Base-by-base conservation (phyloP, 139 green algal genomes). In the Picochlorum sp. region DNA sequence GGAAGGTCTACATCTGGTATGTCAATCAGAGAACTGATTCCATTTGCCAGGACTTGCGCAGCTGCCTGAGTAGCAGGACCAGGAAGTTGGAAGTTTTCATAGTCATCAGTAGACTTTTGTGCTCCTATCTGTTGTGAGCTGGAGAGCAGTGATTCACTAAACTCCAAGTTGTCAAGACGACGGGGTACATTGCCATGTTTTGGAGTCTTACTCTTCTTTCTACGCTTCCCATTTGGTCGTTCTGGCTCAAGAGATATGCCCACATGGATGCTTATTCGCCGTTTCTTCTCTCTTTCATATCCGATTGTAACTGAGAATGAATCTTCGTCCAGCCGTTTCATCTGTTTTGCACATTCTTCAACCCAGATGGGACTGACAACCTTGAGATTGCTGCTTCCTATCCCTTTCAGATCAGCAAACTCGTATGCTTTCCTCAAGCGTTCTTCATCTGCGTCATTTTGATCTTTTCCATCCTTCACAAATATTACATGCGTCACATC, bases 351-450 rank as follows among this genome's bases (percentile, higher is more conserved):
- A n/a, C 50, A 69, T 31, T 75, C 51, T 53, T 75, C 67, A 25
- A 75, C 55, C 67, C 67, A 75, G 30, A 66, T 45, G 9, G 67
- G 61, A 4, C 58, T 64, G 32, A 75, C 67, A 22, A 75, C 47
- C 16, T 57, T 30, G 10, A 60, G 67, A 10, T 16, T 20, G 10
- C 7, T n/a, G 10, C 39, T 0, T 26, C 39, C 16, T 26, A 65
- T 50, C 60, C 57, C 59, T 12, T 74, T 59, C 12, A 64, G 33
- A 32, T 60, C 65, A 20, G 18, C 22, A 55, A 66, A 69, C 9
- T 69, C 22, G 12, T 47, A 47, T 47, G 18, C 39, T n/a, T n/a
- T n/a, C 20, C 10, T 16, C 39, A 47, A 20, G 1, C 39, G 60
- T 30, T 74, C 60, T 40, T 59, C 29, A 14, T 64, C 39, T 30